Base-by-base conservation (phyloP, 345 rosid genomes). In the Anastatica hierochuntica region DNA sequence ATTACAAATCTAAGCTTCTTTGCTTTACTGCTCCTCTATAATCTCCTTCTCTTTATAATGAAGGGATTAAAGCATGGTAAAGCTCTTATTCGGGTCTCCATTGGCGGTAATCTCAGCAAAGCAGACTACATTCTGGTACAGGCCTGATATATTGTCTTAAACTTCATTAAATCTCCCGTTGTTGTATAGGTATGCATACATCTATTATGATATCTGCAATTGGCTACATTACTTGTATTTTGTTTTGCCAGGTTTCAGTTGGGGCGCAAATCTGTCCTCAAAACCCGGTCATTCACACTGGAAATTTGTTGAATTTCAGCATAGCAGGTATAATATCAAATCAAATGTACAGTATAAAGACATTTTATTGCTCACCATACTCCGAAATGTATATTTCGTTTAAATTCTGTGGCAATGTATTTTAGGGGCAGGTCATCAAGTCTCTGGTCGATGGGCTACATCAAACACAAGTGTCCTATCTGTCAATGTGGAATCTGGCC, bases 41-140 rank as follows among this genome's bases (percentile, higher is more conserved):
- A n/a, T n/a, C n/a, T n/a, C n/a, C n/a, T n/a, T n/a, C n/a, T 27
- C 36, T 62, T 72, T 73, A 29, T 54, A 58, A 63, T 74, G 66
- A 58, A 86, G 95, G 95, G 83, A 47, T 35, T 74, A 49, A 76
- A 58, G 54, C 72, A 76, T 23, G 97, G 97, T 19, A 82, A 72
- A 68, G 88, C 94, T 75, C 88, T 90, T 26, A 63, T 90, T 18
- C 78, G 80, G 61, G 80, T 77, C 35, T 82, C 90, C 49, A 70
- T 79, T 48, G 68, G 66, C 43, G 50, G 44, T 46, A 67, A 40
- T 59, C 73, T 67, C 24, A 66, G 29, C 60, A 86, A 86, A 76
- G 78, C 90, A 39, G 94, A 84, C 69, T 84, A 84, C 68, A 23
- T 82, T 21, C 69, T 90, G 84, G 97, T 90, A 80, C 43, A 44